Percentiles rank a stretch among this genome's conserved stretches.
phyloP scores from a whole-genome alignment of 495 filamentous ascomycete genomes.

The Aspergillus leporis region DNA sequence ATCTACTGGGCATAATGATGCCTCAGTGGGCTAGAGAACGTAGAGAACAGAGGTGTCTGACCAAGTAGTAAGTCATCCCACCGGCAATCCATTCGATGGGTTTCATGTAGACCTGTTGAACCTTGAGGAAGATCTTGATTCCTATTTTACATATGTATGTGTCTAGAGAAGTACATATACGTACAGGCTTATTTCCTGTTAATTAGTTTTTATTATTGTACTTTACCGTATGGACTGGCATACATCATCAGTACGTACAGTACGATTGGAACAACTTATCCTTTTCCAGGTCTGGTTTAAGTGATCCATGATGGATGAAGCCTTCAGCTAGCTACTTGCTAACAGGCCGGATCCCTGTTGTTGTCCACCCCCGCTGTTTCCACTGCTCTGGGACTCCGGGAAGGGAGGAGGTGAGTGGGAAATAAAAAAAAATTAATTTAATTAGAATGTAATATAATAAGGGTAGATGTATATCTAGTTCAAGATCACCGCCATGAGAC shows the following conservation, averaged over 20 bases:
- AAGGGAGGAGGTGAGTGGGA: conserved; percentile 14
- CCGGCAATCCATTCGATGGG: background rate
- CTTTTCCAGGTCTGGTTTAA: background rate
- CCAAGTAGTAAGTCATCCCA: background rate
- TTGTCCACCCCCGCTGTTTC: conserved; percentile 28
- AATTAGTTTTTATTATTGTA: background rate
- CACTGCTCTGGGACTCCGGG: conserved; percentile 28
- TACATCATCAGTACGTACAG: conserved; percentile 5
- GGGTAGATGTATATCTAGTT: conserved; percentile 26
- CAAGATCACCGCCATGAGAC: conserved; percentile 25
- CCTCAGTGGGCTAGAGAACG: background rate
- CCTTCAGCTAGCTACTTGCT: conserved; percentile 12
- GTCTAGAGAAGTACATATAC: background rate
- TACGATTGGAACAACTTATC: conserved; percentile 2
- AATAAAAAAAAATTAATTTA: no score
- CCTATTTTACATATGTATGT: no score
- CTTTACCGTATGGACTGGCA: background rate
- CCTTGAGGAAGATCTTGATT: no score
- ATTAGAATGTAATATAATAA: no score
- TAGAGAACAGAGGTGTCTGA: background rate
- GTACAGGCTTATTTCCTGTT: background rate
- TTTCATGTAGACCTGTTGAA: background rate
- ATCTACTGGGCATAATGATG: background rate
- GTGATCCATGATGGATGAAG: background rate
- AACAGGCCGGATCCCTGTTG: conserved; percentile 22